Base-by-base conservation (phyloP, 108 stramenopile genomes). In the Cyclotella kingstonii region DNA sequence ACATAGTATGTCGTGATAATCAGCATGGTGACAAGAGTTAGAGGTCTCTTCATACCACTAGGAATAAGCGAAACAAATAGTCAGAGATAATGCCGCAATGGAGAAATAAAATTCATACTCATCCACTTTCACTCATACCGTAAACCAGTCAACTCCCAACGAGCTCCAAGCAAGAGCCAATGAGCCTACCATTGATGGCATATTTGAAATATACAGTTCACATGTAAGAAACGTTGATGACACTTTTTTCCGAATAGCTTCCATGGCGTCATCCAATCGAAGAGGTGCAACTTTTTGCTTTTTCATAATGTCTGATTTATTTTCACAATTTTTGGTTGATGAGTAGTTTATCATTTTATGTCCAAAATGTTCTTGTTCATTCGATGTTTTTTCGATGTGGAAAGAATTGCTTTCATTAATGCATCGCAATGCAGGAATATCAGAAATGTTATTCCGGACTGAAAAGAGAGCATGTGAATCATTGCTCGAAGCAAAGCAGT, bases 101-200 rank as follows among this genome's bases (percentile, higher is more conserved):
- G 7, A 7, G 36, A 36, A 36, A 36, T 7, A 36, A 36, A 36
- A 9, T 11, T 7, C 7, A 36, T 11, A 36, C 36, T 9, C 36
- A 36, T 9, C 7, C n/a, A n/a, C n/a, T n/a, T n/a, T n/a, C n/a
- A n/a, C n/a, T 1, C 77, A 70, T 58, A 85, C 85, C 52, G 87
- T 87, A 70, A 90, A 90, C 89, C 89, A 90, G 22, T 84, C 89
- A 7, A 90, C 82, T 8, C 89, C 89, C 19, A 90, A 60, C 0
- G 78, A 78, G 8, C 63, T 80, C 54, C 81, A 72, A 21, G 85
- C 82, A 40, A 90, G 54, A 3, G 85, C 89, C 47, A 90, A 67
- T 14, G 82, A 84, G 31, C 85, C 83, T 29, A 90, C 83, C 26
- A 84, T 79, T 5, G 81, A 56, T 31, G 89, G 89, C 56, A 90